A percentile compares a stretch with the other conserved stretches of the same genome.
Evolutionary conservation across 1,284 basidiomycete species (phyloP).

Genomic region (Cutaneotrichosporon curvatum): DNA sequence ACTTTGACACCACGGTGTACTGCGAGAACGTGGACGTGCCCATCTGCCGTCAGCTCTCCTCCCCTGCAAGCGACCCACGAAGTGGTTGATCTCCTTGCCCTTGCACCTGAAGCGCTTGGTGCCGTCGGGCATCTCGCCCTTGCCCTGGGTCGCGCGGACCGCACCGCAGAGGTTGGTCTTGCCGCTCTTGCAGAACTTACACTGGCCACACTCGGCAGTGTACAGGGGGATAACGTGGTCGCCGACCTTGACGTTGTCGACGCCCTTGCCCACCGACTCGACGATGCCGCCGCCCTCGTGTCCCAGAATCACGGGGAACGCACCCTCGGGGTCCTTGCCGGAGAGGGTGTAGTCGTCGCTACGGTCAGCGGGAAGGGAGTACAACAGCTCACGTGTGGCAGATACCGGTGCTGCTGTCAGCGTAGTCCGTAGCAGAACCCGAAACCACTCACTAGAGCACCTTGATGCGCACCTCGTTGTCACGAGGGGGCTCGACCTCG

Average conservation of each 20-base stretch:
- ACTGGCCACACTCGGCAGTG: slow-evolving; percentile 91
- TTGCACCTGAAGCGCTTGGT: slow-evolving; percentile 86
- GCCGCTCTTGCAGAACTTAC: slow-evolving; percentile 97
- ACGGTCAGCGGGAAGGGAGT: neutral
- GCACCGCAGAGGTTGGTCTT: slow-evolving; percentile 94
- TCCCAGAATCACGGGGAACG: slow-evolving; percentile 90
- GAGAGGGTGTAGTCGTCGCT: slow-evolving; percentile 90
- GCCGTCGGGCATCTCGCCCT: slow-evolving; percentile 91
- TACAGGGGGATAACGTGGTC: slow-evolving; percentile 93
- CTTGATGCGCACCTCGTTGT: slow-evolving; percentile 87
- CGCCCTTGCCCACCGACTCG: slow-evolving; percentile 89
- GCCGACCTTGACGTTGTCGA: slow-evolving; percentile 74
- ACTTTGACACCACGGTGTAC: slow-evolving; percentile 97
- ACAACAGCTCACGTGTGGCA: slow-evolving; percentile 72
- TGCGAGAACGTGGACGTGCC: slow-evolving; percentile 97
- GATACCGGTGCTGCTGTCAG: slow-evolving; percentile 58
- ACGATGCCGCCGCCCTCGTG: slow-evolving; percentile 64
- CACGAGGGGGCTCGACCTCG: slow-evolving; percentile 83
- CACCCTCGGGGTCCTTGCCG: slow-evolving; percentile 92
- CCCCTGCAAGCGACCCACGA: slow-evolving; percentile 65
- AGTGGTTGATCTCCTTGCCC: slow-evolving; percentile 83
- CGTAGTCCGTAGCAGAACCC: neutral
- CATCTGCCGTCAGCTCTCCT: slow-evolving; percentile 67
- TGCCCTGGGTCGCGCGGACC: slow-evolving; percentile 90
- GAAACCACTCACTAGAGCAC: slow-evolving; percentile 63